These are phyloP conservation scores for Crithidia expoeki DNA, from an alignment of 208 protist species.

Conservation along the genomic window DNA sequence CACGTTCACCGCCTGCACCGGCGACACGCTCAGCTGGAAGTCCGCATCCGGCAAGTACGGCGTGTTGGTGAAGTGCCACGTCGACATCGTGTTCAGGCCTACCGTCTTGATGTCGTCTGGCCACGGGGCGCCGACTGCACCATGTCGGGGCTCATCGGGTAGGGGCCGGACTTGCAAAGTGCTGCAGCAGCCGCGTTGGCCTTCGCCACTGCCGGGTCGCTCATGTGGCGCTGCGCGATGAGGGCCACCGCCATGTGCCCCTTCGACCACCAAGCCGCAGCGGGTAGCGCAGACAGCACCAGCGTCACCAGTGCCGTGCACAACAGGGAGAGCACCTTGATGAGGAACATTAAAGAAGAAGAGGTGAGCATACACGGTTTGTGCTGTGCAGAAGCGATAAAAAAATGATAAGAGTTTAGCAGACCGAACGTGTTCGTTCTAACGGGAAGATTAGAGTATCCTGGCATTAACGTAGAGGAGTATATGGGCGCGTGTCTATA, in stretches of 20 bases:
- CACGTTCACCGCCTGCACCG: conserved; percentile 41
- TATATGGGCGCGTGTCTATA: no score
- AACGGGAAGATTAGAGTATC: no score
- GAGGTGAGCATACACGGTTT: no score
- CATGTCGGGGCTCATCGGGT: conserved; percentile 45
- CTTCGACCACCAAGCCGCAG: conserved; percentile 45
- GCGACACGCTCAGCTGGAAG: conserved; percentile 22
- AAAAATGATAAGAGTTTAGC: no score
- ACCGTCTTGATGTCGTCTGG: conserved; percentile 48
- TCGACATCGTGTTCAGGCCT: conserved; percentile 35
- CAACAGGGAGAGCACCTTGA: background rate
- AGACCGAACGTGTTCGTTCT: no score
- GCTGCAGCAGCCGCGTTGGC: conserved; percentile 11
- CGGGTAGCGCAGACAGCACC: background rate
- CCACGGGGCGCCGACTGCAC: conserved; percentile 53
- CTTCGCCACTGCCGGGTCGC: conserved; percentile 11
- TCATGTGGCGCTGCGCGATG: conserved; percentile 48
- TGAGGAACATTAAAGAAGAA: background rate
- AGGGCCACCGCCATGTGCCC: conserved; percentile 65
- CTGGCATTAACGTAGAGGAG: no score
- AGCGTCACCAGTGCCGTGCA: conserved; percentile 4
- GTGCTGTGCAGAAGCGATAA: no score
- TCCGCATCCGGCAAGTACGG: conserved; percentile 37
- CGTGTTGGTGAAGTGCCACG: conserved; percentile 59
- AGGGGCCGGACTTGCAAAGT: conserved; percentile 34